phyloP scores from a whole-genome alignment of 1,139 yeast species.

The Sugiyamaella xylanicola region DNA sequence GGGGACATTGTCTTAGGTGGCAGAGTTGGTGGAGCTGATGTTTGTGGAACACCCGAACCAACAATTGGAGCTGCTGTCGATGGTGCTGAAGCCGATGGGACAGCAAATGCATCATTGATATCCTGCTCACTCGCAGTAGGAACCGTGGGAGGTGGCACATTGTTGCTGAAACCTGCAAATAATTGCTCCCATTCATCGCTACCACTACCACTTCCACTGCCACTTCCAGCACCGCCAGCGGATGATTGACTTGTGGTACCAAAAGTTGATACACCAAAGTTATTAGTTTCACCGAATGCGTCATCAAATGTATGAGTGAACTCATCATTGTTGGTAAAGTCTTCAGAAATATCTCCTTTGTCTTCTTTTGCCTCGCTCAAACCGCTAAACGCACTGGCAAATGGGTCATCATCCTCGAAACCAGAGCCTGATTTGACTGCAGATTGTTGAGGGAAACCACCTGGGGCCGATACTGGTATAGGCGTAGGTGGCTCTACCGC shows the following conservation, averaged over 20 bases:
- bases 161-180: slow-evolving; percentile 85
- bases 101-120: slow-evolving; percentile 33
- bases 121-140: slow-evolving; percentile 28
- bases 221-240: slow-evolving; percentile 16
- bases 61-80: slow-evolving; percentile 1
- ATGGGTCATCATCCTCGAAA: slow-evolving; percentile 29
- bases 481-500: slow-evolving; percentile 5
- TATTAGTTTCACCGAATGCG: slow-evolving; percentile 24
- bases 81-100: slow-evolving; percentile 14
- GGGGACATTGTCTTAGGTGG: slow-evolving; percentile 29
- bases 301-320: slow-evolving; percentile 41
- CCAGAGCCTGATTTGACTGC: slow-evolving; percentile 18
- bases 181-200: slow-evolving; percentile 91
- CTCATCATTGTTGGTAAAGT: slow-evolving; percentile 45
- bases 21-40: slow-evolving; percentile 23
- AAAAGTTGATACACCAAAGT: slow-evolving; percentile 13
- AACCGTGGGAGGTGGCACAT: slow-evolving; percentile 37
- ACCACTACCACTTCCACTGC: slow-evolving; percentile 10
- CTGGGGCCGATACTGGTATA: not conserved
- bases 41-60: slow-evolving; percentile 13
- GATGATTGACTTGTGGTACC: slow-evolving; percentile 16
- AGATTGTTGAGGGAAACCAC: not conserved
- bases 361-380: slow-evolving; percentile 35
- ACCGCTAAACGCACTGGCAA: slow-evolving; percentile 35
- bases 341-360: slow-evolving; percentile 26